Evolutionary conservation across 2,329 filamentous ascomycete species (phyloP), one percentile per base, ranked within the genome.

Genomic region (Claviceps monticola): DNA sequence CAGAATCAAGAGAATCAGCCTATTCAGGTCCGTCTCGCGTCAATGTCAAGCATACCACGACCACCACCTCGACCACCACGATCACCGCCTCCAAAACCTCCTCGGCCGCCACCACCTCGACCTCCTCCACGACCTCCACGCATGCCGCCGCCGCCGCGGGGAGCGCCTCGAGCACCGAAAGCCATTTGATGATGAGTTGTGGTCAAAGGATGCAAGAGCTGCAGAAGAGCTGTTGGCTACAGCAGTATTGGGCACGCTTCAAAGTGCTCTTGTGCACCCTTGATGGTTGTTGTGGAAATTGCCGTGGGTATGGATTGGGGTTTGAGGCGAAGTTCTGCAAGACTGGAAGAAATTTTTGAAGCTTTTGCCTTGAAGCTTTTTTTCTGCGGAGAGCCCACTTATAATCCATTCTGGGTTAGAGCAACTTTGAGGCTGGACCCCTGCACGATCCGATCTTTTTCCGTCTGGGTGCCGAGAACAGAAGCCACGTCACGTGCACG

Each of bases 261-360:
- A 17, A 50, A 48, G 39, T 26, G 29, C 39, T 50, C 44, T 26
- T 34, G 6, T 53, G 48, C 41, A 51, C 48, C 38, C 48, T 48
- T 26, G 45, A 48, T 39, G 26, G 13, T 41, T 36, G 39, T 48
- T 39, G 49, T 51, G 36, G 51, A 58, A 62, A 59, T 60, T 59
- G 52, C 39, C 45, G 45, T 34, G 44, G 49, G 19, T 46, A 14
- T 43, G 45, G 29, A 42, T 49, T 39, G 38, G 38, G 26, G n/a
- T 14, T 21, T 37, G 36, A 3, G 26, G 7, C 17, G 17, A 52
- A 46, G 48, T 14, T 47, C 46, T 51, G 56, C 3, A 53, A 51
- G 58, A 53, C 56, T 56, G 58, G 62, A 64, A 66, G 63, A 67
- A 64, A 62, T 66, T 68, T 68, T 67, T 66, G 62, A 66, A 68